Base-by-base conservation (phyloP, 1,284 basidiomycete genomes). In the Macrocystidia cucumis region DNA sequence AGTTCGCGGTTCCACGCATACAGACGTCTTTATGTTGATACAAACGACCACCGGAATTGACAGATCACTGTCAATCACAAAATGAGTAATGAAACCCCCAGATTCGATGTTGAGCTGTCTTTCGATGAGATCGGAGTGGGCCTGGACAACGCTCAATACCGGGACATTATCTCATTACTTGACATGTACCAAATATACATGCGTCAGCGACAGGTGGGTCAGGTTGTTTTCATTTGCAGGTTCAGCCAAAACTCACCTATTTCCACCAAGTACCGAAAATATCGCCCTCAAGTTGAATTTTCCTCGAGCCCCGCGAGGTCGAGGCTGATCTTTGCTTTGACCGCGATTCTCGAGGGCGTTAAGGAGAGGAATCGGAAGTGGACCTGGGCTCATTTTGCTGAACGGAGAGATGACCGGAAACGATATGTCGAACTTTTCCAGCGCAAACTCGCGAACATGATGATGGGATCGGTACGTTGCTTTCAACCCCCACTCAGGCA, bases 101-200 rank as follows among this genome's bases (percentile, higher is more conserved):
- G 86, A 39, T 90, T 90, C 47, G 93, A 98, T 50, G 77, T 91
- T 1, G 82, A 92, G 51, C 71, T 98, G 18, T 65, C 87, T 12
- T 98, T 99, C 55, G 83, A 97, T 49, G 91, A 98, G 59, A 92
- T 99, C 37, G 93, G 88, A 4, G 82, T 99, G 39, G 75, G 86
- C 8, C 65, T 99, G 39, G 95, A 99, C 54, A 82, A 92, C 46
- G 79, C 95, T 47, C 97, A 99, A 60, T 99, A 98, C 56, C 79
- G 91, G 30, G 92, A 98, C 57, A 80, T 77, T 9, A 89, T 99
- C 44, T 95, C 90, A 13, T 76, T 98, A 35, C 69, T 93, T 42
- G 95, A 99, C 56, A 91, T 98, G 70, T 98, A 97, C 62, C 95
- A 98, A 56, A 88, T 98, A 45, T 98, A 95, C 61, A 74, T 83